phyloP scores from a whole-genome alignment of 2,329 filamentous ascomycete species.

The Juglanconis sp. region DNA sequence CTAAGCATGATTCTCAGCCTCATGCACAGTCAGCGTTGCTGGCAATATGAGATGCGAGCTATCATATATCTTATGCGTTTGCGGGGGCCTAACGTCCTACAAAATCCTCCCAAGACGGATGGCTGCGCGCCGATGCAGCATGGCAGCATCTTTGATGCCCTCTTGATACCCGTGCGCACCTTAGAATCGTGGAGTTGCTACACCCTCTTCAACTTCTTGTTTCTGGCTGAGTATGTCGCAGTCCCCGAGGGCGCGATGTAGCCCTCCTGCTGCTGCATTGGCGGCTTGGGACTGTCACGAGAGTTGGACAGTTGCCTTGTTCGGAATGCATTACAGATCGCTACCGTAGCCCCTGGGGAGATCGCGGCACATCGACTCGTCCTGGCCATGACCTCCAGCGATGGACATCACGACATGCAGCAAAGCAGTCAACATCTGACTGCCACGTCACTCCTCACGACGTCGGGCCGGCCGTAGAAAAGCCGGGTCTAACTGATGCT shows the following conservation, averaged over 20 bases:
- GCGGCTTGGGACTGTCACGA: conserved; percentile 1
- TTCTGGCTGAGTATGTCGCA: background rate
- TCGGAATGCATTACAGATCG: conserved; percentile 14
- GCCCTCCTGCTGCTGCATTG: conserved; percentile 1
- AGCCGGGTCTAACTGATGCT: background rate
- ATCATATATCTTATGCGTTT: conserved; percentile 13
- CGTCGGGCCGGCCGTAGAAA: background rate
- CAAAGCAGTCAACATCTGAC: background rate
- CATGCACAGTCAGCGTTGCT: conserved; percentile 5
- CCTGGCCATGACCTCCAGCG: background rate
- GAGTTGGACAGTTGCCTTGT: conserved; percentile 1
- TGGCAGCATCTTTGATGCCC: background rate
- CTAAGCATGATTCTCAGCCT: conserved; percentile 14
- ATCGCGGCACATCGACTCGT: conserved; percentile 11
- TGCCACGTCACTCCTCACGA: background rate
- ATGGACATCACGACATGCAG: conserved; percentile 1
- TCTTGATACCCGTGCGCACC: background rate
- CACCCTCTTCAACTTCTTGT: conserved; percentile 1
- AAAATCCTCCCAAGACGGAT: background rate
- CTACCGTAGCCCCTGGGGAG: conserved; percentile 3
- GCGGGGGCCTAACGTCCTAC: background rate
- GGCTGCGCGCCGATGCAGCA: background rate
- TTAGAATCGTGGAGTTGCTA: background rate
- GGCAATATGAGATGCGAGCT: conserved; percentile 7
- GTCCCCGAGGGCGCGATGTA: conserved; percentile 4